Conservation (phyloP, 2,329 filamentous ascomycete species). For the Penicillium crustosum region DNA sequence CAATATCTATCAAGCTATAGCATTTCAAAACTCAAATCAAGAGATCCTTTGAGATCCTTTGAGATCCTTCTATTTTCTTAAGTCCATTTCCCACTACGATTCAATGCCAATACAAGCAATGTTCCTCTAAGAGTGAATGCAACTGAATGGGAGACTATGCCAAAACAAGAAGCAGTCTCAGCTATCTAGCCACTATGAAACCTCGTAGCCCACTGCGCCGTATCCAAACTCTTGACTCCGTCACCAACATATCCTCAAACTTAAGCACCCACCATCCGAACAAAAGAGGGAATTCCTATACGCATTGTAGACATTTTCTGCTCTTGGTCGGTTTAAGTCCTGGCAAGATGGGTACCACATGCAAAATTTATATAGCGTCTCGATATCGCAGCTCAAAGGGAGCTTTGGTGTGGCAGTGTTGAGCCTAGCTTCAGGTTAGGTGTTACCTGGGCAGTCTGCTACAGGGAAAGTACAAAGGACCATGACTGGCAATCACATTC, state of each 20-base stretch:
- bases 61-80: neutral
- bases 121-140: neutral
- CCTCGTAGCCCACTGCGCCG: neutral
- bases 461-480: no score
- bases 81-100: neutral
- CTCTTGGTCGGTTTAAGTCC: neutral
- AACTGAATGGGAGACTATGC: neutral
- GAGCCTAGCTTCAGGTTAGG: no score
- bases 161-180: neutral
- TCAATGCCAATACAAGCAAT: neutral
- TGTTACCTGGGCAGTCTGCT: neutral
- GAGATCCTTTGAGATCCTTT: constrained; percentile 1
- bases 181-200: neutral
- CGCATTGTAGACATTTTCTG: neutral
- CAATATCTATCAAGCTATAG: constrained; percentile 25
- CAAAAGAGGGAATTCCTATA: neutral
- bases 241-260: neutral
- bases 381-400: neutral
- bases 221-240: neutral
- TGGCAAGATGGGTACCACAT: neutral
- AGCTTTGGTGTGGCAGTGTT: no score
- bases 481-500: no score
- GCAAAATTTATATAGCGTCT: neutral
- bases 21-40: constrained; percentile 16
- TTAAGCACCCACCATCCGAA: neutral